phyloP scores from a whole-genome alignment of 176 grass and related monocot genomes.

The Secale cereale region DNA sequence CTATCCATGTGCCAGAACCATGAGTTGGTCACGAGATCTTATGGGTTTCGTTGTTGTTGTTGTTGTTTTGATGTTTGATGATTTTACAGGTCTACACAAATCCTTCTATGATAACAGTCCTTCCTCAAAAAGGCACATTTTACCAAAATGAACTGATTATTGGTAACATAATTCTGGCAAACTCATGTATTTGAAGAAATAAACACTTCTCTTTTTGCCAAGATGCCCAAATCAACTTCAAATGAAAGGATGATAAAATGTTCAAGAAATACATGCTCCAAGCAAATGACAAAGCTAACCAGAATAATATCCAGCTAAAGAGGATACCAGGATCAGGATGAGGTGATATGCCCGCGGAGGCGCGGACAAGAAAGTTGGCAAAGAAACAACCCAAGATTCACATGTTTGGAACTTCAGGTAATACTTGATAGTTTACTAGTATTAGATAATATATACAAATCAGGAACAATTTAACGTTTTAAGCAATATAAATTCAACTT shows the following conservation, averaged over 20 bases:
- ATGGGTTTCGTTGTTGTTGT: too few species aligned
- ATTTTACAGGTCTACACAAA: background rate
- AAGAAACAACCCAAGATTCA: background rate
- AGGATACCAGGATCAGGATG: background rate
- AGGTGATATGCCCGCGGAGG: background rate
- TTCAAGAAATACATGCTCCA: background rate
- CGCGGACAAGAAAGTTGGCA: background rate
- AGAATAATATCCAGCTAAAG: constrained; percentile 6
- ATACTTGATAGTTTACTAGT: background rate
- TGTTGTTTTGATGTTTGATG: background rate
- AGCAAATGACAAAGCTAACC: background rate
- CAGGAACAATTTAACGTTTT: background rate
- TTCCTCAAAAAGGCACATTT: background rate
- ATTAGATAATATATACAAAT: background rate
- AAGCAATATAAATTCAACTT: background rate
- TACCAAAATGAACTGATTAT: constrained; percentile 17
- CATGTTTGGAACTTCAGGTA: background rate
- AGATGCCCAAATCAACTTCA: constrained; percentile 9
- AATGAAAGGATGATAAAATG: background rate
- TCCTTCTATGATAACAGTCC: background rate
- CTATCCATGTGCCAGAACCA: too few species aligned
- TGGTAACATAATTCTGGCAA: background rate
- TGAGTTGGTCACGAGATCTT: too few species aligned
- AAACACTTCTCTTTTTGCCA: background rate
- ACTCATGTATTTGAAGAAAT: background rate